Evolutionary conservation across 306 rosid genomes (phyloP).

Genomic region (Fragaria vesca): DNA sequence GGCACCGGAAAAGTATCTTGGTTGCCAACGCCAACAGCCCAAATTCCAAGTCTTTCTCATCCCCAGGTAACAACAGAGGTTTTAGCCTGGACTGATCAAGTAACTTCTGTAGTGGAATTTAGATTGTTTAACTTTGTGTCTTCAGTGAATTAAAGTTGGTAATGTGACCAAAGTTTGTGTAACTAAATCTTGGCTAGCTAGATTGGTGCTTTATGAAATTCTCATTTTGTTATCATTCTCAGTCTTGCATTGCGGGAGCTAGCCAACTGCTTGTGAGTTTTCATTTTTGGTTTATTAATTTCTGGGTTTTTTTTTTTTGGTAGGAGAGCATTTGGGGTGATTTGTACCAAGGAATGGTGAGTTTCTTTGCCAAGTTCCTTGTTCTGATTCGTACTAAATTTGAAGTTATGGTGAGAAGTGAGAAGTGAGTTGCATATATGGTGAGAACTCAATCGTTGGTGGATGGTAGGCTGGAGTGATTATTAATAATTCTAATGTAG

Average conservation of each 20-base stretch:
- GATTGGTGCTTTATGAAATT: no score
- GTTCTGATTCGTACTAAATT: neutral
- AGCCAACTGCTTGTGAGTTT: no score
- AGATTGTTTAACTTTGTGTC: neutral
- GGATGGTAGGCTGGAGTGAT: neutral
- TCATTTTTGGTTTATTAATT: no score
- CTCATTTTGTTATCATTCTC: no score
- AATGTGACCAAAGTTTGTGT: neutral
- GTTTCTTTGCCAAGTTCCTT: neutral
- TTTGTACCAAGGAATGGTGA: no score
- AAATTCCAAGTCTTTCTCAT: neutral
- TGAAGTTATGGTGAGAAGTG: neutral
- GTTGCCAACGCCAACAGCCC: neutral
- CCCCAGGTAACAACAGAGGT: neutral
- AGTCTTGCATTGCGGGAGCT: no score
- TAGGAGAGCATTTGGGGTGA: no score
- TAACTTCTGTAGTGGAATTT: neutral
- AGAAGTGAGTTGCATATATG: neutral
- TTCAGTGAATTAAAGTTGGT: neutral
- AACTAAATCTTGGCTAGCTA: no score
- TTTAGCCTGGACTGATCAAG: neutral
- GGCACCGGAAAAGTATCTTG: neutral
- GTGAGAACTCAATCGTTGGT: neutral
- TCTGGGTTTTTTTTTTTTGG: no score
- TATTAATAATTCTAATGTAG: neutral